Evolutionary conservation across 2,329 filamentous ascomycete genomes (phyloP).

Genomic region (Beauveria australis): DNA sequence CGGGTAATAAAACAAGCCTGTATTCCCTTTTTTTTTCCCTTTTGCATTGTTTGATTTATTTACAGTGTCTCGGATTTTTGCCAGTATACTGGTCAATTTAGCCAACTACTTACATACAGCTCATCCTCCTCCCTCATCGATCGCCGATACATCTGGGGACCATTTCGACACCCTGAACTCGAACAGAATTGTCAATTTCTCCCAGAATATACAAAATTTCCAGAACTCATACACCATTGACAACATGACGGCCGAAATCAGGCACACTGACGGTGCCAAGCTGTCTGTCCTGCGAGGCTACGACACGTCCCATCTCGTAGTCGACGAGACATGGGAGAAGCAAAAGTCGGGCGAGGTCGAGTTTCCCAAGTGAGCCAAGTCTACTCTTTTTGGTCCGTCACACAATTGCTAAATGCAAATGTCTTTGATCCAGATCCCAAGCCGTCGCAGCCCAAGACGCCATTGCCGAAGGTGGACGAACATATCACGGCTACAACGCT

Average conservation of each 20-base stretch:
- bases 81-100: no score
- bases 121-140: not conserved
- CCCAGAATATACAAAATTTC: not conserved
- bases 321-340: constrained; percentile 1
- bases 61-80: no score
- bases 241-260: not conserved
- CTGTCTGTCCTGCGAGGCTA: constrained; percentile 6
- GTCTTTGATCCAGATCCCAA: not conserved
- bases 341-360: not conserved
- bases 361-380: constrained; percentile 1
- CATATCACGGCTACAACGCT: constrained; percentile 9
- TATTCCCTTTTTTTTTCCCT: not conserved
- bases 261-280: constrained; percentile 4
- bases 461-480: not conserved
- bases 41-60: not conserved
- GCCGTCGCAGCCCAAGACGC: not conserved
- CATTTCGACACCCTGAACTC: no score
- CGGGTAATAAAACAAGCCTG: not conserved
- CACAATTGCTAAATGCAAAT: no score
- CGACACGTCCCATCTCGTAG: constrained; percentile 8
- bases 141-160: not conserved
- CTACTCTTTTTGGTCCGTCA: no score
- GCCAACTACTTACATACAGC: not conserved
- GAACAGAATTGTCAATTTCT: not conserved
- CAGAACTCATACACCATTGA: not conserved